Evolutionary conservation across 2,329 filamentous ascomycete genomes (phyloP), one percentile per base, ranked within the genome.

Genomic region (Microcera coccophila): DNA sequence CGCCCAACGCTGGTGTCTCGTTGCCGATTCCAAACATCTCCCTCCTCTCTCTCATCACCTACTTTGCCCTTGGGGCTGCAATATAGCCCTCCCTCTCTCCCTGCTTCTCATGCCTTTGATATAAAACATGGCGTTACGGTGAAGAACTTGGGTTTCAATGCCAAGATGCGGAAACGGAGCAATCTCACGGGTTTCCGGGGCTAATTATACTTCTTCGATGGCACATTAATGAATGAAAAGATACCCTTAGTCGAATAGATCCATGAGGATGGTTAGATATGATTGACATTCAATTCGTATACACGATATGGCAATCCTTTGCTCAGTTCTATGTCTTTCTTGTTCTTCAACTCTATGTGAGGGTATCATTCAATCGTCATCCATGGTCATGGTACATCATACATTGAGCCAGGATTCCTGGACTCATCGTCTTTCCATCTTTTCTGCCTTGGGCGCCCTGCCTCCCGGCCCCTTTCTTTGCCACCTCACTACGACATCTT

Each of bases 391-490:
- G 45, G 16, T 50, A 33, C 18, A 29, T 45, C 21, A 22, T 31
- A 16, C 36, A 21, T n/a, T n/a, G n/a, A n/a, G n/a, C n/a, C n/a
- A n/a, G n/a, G n/a, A 26, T 20, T 26, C 22, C 15, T 32, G 8
- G 7, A 8, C 29, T 32, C 15, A 20, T 38, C 31, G n/a, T 4
- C 35, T 32, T 12, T 45, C 38, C 11, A 20, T 39, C 20, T 29
- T 53, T 18, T 60, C 63, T 29, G 32, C 47, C 44, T 65, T 64
- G 5, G 47, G 38, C 20, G 26, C 35, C 39, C 54, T 49, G 15
- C 51, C 52, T 4, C 29, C 29, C 49, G 53, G 8, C 48, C 42
- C 17, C 37, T 49, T 16, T 16, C 57, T 50, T 9, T 60, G 51
- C 31, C 53, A 46, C 42, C 49, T 56, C 35, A 63, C 41, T 39